Evolutionary conservation across 2,329 filamentous ascomycete genomes (phyloP), one percentile per base, ranked within the genome.

Genomic region (Zopfia rhizophila): DNA sequence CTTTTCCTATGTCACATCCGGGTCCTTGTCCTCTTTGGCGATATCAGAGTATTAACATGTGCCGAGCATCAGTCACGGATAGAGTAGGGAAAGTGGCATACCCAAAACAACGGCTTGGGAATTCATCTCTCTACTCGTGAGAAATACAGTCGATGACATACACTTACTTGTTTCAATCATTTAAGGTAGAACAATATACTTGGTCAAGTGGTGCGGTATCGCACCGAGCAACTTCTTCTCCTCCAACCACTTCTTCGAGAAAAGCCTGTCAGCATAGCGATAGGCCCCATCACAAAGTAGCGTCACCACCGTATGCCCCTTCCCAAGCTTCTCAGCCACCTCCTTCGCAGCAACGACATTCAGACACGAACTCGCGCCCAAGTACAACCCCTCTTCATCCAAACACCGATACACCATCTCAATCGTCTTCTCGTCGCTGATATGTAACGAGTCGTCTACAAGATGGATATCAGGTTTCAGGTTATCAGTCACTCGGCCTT

Each of bases 401-500:
- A 99, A 78, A 68, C 93, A 96, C 55, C 93, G 81, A 77, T 97
- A 99, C 31, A 99, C 91, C 94, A 97, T 97, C 74, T 90, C 90
- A 60, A 99, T 93, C 64, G 87, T 95, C 83, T 96, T 92, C 77
- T 94, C 91, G 69, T 99, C 94, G 51, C 85, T 82, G 59, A 99
- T 91, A 69, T 87, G 81, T 63, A 99, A 66, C 24, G 91, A 90
- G 47, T 88, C 92, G 74, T 97, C 94, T 12, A 97, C 66, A 31
- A 96, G 79, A 50, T 82, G 87, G 46, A 99, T 82, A 65, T 99
- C 94, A 3, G 89, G 89, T 73, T 84, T 79, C 55, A 99, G 77
- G 74, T 99, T 99, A 68, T 96, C 90, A n/a, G 94, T 99, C 38
- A 99, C 84, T 39, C 94, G 88, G 25, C 94, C 94, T 77, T 97